Base-by-base conservation (phyloP, 306 rosid species). In the Senna tora region DNA sequence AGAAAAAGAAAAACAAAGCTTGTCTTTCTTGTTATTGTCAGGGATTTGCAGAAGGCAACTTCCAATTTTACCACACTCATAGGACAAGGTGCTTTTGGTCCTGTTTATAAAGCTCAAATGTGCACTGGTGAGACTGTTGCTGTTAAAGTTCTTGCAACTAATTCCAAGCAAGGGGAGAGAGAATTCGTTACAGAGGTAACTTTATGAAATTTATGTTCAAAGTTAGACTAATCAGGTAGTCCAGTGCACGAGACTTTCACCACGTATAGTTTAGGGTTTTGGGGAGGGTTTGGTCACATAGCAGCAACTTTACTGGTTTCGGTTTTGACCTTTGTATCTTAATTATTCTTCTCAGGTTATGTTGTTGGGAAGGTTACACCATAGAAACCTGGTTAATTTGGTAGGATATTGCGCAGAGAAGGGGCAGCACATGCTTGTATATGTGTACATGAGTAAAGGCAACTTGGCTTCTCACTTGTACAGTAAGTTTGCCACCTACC, bases 81-180 rank as follows among this genome's bases (percentile, higher is more conserved):
- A 75, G 99, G 99, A 71, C 96, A 95, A 81, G 99, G 99, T 41
- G 97, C 99, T 11, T 95, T 95, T 74, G 99, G 99, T 78, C 97
- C 96, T 72, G 99, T 95, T 76, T 95, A 89, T 80, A 95, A 76
- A 81, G 99, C 99, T 82, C 97, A 91, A 66, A 91, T 95, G 97
- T 83, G 84, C 15, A 89, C 96, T 1, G 97, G 97, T 0, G 99
- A 91, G 78, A 88, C 85, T 9, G 90, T 95, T 75, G 99, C 99
- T 17, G 96, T 95, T 51, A 95, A 95, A 84, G 96, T 95, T 70
- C 99, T 95, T 70, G 99, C 96, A 50, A 88, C 89, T 55, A 85
- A 95, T 84, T 95, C 99, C 73, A 95, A 87, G 86, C 99, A 95
- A 82, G 99, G 99, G 71, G 99, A 89, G 77, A 95, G 83, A 75